A percentile compares a stretch with the other conserved stretches of the same genome.
phyloP scores from a whole-genome alignment of 2,329 filamentous ascomycete genomes.

The Aspergillus transmontanensis region DNA sequence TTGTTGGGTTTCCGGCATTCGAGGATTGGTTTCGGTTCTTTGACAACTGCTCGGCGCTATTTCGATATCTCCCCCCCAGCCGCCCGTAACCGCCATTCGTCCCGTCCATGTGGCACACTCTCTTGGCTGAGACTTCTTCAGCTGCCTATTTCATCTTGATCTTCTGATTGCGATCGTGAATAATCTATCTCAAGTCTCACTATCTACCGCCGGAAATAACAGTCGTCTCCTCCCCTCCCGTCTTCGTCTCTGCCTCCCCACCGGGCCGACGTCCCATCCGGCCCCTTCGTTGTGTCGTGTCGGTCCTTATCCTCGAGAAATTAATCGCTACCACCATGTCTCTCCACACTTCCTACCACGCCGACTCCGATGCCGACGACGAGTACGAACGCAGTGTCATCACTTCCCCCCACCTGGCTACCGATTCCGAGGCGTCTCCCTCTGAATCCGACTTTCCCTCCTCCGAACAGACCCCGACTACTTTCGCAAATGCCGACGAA shows the following conservation, averaged over 20 bases:
- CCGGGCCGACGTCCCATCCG: slow-evolving; percentile 2
- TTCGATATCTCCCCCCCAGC: slow-evolving; percentile 6
- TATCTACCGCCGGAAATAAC: not conserved
- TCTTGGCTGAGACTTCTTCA: slow-evolving; percentile 12
- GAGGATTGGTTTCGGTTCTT: not conserved
- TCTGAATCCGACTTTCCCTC: slow-evolving; percentile 61
- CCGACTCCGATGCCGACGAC: slow-evolving; percentile 67
- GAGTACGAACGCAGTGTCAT: slow-evolving; percentile 65
- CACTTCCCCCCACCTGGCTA: slow-evolving; percentile 58
- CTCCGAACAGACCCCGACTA: slow-evolving; percentile 65
- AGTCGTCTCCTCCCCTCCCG: not conserved
- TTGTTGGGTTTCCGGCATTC: slow-evolving; percentile 4
- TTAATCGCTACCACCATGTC: slow-evolving; percentile 42
- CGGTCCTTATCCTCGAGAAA: slow-evolving; percentile 2
- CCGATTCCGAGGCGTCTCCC: slow-evolving; percentile 60
- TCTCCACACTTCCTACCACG: slow-evolving; percentile 56
- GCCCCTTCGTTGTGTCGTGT: slow-evolving; percentile 18
- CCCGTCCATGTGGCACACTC: slow-evolving; percentile 22
- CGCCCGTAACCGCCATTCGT: slow-evolving; percentile 17
- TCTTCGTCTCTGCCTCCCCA: slow-evolving; percentile 4
- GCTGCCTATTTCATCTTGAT: slow-evolving; percentile 4
- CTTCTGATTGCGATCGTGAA: slow-evolving; percentile 8
- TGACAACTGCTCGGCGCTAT: slow-evolving; percentile 8
- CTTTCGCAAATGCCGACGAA: slow-evolving; percentile 56
- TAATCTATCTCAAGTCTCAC: not conserved